Conservation (phyloP, 2,329 filamentous ascomycete genomes). For the Colletotrichum spinosum region DNA sequence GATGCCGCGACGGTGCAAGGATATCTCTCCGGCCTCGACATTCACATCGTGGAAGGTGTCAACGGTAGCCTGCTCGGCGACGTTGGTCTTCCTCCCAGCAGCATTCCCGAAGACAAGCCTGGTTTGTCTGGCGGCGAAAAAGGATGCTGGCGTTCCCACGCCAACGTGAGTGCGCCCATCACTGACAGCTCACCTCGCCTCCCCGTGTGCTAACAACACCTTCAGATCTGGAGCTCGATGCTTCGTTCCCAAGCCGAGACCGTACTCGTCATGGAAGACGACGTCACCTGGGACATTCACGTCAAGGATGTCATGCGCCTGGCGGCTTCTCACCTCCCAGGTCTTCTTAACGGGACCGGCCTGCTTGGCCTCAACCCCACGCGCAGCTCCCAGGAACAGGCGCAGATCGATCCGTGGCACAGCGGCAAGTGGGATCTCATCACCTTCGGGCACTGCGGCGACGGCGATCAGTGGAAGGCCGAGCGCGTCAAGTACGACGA, state of each 20-base stretch:
- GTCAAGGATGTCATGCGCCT: slow-evolving; percentile 41
- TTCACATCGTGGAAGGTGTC: slow-evolving; percentile 40
- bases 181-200: background rate
- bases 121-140: slow-evolving; percentile 40
- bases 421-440: slow-evolving; percentile 41
- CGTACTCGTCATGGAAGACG: slow-evolving; percentile 44
- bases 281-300: slow-evolving; percentile 45
- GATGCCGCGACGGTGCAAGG: slow-evolving; percentile 44
- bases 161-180: slow-evolving; percentile 40
- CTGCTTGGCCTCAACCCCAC: slow-evolving; percentile 9
- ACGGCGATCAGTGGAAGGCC: slow-evolving; percentile 33
- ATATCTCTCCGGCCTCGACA: slow-evolving; percentile 42
- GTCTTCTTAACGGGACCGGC: slow-evolving; percentile 16
- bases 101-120: slow-evolving; percentile 30
- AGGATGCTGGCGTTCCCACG: slow-evolving; percentile 44
- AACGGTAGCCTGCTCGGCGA: slow-evolving; percentile 38
- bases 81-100: slow-evolving; percentile 43
- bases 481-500: slow-evolving; percentile 21
- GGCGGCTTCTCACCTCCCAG: slow-evolving; percentile 15
- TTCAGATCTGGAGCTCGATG: slow-evolving; percentile 44
- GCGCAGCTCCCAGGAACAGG: background rate
- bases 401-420: slow-evolving; percentile 39
- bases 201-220: background rate
- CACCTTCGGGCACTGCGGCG: slow-evolving; percentile 41
- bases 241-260: slow-evolving; percentile 39